These are phyloP conservation scores for Bruguiera gymnorhiza DNA, from an alignment of 345 rosid species.

Conservation along the genomic window DNA sequence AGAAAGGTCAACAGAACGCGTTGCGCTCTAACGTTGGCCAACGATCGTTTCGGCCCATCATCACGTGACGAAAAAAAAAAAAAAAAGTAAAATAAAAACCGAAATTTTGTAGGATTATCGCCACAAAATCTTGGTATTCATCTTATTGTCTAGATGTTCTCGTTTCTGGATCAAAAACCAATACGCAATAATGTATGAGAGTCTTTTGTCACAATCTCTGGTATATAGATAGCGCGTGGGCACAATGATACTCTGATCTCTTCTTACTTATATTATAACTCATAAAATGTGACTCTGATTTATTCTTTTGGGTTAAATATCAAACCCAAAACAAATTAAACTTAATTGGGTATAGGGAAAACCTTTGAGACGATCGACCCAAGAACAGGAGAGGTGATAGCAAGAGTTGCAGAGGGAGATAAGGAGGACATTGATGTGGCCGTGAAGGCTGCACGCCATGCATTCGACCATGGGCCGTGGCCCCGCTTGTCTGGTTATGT, in stretches of 20 bases:
- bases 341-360: slow-evolving; percentile 12
- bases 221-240: background rate
- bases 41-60: too few species aligned
- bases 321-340: too few species aligned
- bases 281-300: background rate
- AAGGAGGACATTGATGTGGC: slow-evolving; percentile 23
- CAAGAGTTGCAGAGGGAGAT: slow-evolving; percentile 25
- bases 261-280: background rate
- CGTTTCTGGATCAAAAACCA: too few species aligned
- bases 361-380: slow-evolving; percentile 27
- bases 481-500: slow-evolving; percentile 47
- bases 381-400: slow-evolving; percentile 19
- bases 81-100: too few species aligned
- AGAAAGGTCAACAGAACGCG: too few species aligned
- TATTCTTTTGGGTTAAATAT: background rate
- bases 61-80: too few species aligned
- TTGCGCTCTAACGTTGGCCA: too few species aligned
- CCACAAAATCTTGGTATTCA: too few species aligned
- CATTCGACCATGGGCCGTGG: slow-evolving; percentile 31
- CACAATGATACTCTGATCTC: background rate
- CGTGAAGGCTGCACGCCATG: slow-evolving; percentile 25
- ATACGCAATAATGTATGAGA: too few species aligned
- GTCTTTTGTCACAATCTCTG: too few species aligned
- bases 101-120: too few species aligned
- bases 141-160: too few species aligned